A percentile compares a stretch with the other conserved stretches of the same genome.
Conservation (phyloP, 495 filamentous ascomycete genomes). For the Penicillium fimorum region DNA sequence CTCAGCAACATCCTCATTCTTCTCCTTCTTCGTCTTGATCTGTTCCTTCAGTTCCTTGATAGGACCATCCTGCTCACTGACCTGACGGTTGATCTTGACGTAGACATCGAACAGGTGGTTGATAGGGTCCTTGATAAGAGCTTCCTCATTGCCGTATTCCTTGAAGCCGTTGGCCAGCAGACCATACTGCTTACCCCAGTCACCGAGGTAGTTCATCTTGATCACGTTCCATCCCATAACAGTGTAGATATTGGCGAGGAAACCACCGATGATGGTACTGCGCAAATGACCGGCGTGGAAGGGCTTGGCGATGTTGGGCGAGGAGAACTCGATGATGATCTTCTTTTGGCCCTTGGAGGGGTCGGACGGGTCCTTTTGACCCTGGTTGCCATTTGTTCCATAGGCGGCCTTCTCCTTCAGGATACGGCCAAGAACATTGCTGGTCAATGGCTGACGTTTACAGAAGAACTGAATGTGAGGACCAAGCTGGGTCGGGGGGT, state of each 20-base stretch:
- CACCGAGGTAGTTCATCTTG: slow-evolving; percentile 73
- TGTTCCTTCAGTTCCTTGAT: slow-evolving; percentile 57
- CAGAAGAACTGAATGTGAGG: slow-evolving; percentile 83
- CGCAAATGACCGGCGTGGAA: slow-evolving; percentile 73
- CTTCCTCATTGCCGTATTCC: slow-evolving; percentile 61
- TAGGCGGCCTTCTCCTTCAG: slow-evolving; percentile 59
- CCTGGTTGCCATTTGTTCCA: slow-evolving; percentile 64
- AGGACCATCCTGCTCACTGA: slow-evolving; percentile 50
- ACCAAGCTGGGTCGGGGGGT: slow-evolving; percentile 60
- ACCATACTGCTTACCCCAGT: slow-evolving; percentile 78
- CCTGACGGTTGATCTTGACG: slow-evolving; percentile 59
- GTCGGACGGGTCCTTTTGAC: slow-evolving; percentile 65
- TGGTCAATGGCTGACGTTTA: slow-evolving; percentile 56
- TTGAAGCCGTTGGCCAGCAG: slow-evolving; percentile 67
- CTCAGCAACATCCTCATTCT: slow-evolving; percentile 44
- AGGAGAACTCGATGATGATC: slow-evolving; percentile 70
- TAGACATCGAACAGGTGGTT: slow-evolving; percentile 70
- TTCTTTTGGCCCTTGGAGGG: slow-evolving; percentile 69
- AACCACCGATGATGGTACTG: slow-evolving; percentile 75
- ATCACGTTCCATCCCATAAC: slow-evolving; percentile 70
- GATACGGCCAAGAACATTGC: slow-evolving; percentile 63
- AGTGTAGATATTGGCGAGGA: slow-evolving; percentile 66
- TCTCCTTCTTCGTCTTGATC: slow-evolving; percentile 53
- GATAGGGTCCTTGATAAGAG: slow-evolving; percentile 60
- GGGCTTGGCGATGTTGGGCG: slow-evolving; percentile 73